Evolutionary conservation across 768 basidiomycete genomes (phyloP).

Genomic region (Rossbeevera mucosa): DNA sequence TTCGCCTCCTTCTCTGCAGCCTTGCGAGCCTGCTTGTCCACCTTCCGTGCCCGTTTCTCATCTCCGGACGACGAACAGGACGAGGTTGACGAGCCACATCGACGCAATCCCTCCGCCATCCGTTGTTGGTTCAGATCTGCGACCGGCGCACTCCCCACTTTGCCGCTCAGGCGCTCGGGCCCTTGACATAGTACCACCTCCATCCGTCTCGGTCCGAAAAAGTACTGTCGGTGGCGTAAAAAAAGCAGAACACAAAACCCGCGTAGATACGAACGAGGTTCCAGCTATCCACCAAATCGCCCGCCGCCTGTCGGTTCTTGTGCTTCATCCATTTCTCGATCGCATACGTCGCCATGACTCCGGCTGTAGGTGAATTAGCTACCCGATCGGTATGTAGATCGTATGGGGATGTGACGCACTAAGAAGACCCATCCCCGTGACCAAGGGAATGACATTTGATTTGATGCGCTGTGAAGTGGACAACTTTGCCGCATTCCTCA

Average conservation of each 20-base stretch:
- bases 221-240: conserved; percentile 32
- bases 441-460: conserved; percentile 28
- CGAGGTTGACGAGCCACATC: neutral
- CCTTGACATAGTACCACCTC: conserved; percentile 37
- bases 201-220: conserved; percentile 44
- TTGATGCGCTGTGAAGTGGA: conserved; percentile 32
- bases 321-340: conserved; percentile 27
- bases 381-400: neutral
- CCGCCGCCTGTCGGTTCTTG: conserved; percentile 37
- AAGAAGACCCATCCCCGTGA: conserved; percentile 29
- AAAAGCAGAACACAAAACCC: neutral
- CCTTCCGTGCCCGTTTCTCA: neutral
- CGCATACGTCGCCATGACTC: conserved; percentile 11
- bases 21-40: neutral
- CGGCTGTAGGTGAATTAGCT: conserved; percentile 14
- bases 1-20: neutral
- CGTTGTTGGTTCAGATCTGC: conserved; percentile 17
- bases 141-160: conserved; percentile 16
- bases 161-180: conserved; percentile 27
- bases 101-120: conserved; percentile 18
- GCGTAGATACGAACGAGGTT: conserved; percentile 39
- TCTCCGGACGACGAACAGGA: neutral
- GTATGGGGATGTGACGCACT: conserved; percentile 8
- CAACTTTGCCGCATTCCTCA: conserved; percentile 33
- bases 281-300: conserved; percentile 44